A percentile compares a stretch with the other conserved stretches of the same genome.
Conservation (phyloP, 306 rosid species). For the Trifolium dubium region DNA sequence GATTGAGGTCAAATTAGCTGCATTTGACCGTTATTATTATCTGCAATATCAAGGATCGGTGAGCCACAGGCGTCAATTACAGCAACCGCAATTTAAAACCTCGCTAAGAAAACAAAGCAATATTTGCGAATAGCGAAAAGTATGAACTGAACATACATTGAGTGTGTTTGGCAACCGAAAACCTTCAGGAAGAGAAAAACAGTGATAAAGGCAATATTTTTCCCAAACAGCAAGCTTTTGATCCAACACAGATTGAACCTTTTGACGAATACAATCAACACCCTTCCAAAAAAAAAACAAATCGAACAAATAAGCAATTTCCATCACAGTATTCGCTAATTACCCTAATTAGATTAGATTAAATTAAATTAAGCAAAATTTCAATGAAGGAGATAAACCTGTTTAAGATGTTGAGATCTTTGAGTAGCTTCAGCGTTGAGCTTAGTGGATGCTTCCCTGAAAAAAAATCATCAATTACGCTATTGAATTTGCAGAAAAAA, state of each 20-base stretch:
- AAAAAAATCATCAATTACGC: neutral
- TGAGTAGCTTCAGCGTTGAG: slow-evolving; percentile 56
- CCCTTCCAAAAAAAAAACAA: slow-evolving; percentile 54
- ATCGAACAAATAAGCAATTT: neutral
- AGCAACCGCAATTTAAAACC: neutral
- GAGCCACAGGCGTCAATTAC: neutral
- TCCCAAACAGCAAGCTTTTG: slow-evolving; percentile 77
- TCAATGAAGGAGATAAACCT: slow-evolving; percentile 44
- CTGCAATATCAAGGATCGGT: neutral
- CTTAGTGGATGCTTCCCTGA: slow-evolving; percentile 66
- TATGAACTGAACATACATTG: slow-evolving; percentile 50
- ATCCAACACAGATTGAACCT: slow-evolving; percentile 65
- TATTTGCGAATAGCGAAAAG: neutral
- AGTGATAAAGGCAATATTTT: slow-evolving; percentile 66
- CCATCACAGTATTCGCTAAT: neutral
- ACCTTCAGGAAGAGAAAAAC: slow-evolving; percentile 74
- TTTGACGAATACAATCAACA: slow-evolving; percentile 48
- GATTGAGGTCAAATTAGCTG: neutral
- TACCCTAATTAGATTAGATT: neutral
- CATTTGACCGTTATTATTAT: neutral
- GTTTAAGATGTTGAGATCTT: slow-evolving; percentile 60
- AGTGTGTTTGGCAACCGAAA: slow-evolving; percentile 54
- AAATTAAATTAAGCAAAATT: neutral
- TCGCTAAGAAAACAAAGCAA: neutral
- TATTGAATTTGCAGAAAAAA: neutral